Evolutionary conservation across 2,329 filamentous ascomycete species (phyloP).

Genomic region (Calonectria leucothoes): DNA sequence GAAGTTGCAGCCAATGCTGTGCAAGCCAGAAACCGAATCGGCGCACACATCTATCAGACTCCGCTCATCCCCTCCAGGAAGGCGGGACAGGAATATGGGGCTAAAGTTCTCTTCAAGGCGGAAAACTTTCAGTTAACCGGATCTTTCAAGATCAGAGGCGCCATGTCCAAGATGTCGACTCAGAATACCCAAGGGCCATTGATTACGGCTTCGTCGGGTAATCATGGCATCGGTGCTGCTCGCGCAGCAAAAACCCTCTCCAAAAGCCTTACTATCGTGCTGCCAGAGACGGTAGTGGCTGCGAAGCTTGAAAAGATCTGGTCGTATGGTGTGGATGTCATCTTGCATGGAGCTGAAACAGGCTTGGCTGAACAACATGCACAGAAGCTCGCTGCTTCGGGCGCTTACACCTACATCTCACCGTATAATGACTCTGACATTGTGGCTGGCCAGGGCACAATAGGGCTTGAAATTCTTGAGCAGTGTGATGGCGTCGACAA

Average conservation of each 20-base stretch:
- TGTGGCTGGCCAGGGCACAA: background rate
- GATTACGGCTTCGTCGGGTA: slow-evolving; percentile 24
- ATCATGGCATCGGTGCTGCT: background rate
- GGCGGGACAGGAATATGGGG: background rate
- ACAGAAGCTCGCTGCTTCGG: background rate
- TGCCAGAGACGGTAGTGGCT: background rate
- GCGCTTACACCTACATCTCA: background rate
- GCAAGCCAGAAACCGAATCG: background rate
- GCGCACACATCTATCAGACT: background rate
- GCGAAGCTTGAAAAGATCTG: background rate
- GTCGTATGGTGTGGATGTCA: background rate
- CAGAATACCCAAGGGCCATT: slow-evolving; percentile 4
- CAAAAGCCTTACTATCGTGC: background rate
- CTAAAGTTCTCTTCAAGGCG: slow-evolving; percentile 32
- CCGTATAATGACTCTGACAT: background rate
- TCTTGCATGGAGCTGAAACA: background rate
- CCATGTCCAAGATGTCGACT: slow-evolving; percentile 39
- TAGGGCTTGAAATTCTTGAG: background rate
- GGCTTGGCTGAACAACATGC: background rate
- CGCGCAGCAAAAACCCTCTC: background rate
- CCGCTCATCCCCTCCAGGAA: background rate
- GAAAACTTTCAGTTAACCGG: slow-evolving; percentile 42
- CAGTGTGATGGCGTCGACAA: background rate
- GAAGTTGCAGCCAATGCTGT: background rate
- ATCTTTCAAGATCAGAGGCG: slow-evolving; percentile 42